Evolutionary conservation across 129 eudicot genomes (phyloP).

Genomic region (Pittosporum tobira): DNA sequence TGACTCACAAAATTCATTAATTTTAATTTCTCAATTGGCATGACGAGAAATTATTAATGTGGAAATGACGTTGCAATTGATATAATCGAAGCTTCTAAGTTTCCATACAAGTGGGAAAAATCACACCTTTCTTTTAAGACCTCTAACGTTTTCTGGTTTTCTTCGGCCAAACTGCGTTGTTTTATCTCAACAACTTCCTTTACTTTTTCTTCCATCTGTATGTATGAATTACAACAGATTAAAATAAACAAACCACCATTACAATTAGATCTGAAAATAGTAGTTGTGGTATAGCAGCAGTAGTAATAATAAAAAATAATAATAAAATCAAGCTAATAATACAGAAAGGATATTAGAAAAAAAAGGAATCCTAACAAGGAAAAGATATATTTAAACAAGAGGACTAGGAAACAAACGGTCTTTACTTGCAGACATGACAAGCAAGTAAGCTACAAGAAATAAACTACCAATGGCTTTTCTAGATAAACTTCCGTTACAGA

Average conservation of each 20-base stretch:
- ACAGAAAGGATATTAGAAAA: no score
- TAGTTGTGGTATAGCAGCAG: no score
- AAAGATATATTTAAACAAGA: no score
- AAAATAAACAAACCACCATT: constrained; percentile 4
- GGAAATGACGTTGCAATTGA: constrained; percentile 8
- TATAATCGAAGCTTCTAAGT: neutral
- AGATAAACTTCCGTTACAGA: neutral
- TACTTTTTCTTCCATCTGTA: constrained; percentile 95
- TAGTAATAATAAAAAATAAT: no score
- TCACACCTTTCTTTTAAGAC: constrained; percentile 81
- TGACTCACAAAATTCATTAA: neutral
- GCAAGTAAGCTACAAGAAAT: no score
- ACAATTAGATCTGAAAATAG: neutral
- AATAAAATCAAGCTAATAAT: no score
- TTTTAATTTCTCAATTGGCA: no score
- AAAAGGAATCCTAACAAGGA: no score
- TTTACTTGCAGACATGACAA: no score
- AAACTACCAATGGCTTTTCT: no score
- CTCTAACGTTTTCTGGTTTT: constrained; percentile 90
- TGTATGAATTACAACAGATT: constrained; percentile 1
- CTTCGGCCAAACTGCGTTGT: constrained; percentile 98
- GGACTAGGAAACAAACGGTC: no score
- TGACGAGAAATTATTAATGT: no score
- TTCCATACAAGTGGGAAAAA: neutral
- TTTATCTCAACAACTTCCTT: constrained; percentile 94